Base-by-base conservation (phyloP, 1,284 basidiomycete genomes). In the Apiotrichum gracile region DNA sequence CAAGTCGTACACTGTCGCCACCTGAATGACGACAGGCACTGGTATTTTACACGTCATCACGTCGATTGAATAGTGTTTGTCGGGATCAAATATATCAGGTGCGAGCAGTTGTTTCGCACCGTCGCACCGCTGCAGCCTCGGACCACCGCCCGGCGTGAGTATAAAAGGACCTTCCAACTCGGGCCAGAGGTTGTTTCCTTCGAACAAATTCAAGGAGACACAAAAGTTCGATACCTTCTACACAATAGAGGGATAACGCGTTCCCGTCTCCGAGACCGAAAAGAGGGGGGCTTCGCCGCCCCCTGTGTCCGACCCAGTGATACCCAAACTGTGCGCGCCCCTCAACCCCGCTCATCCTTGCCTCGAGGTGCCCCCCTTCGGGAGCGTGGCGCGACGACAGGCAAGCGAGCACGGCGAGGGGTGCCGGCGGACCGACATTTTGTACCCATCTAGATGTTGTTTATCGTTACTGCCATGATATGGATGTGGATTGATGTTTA, bases 241-340 rank as follows among this genome's bases (percentile, higher is more conserved):
- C 66, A 64, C 58, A 69, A 62, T 67, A 72, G 64, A 61, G 60
- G 60, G 62, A 64, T 64, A 54, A 70, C 70, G 71, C 71, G 71
- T 73, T 73, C 71, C 71, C 71, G 71, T 73, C 67, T 67, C 66
- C 70, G 58, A 73, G 61, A 73, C 51, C 52, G 55, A 72, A 37
- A 39, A 39, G 51, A 52, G 51, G 51, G 45, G 31, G 44, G 38
- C 45, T 22, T 52, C 51, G 51, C 51, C 41, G 45, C 44, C 49
- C 49, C 33, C 49, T 45, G 50, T 51, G 50, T 52, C 50, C 24
- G 5, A n/a, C 48, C 48, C 48, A 27, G 57, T 63, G 66, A 69
- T 69, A 67, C 57, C 58, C 67, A 69, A 69, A 65, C 58, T 57
- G 61, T 35, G 43, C 31, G 37, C 51, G 31, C 37, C 54, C 50